Evolutionary conservation across 768 basidiomycete genomes (phyloP), one percentile per base, ranked within the genome.

Genomic region (Lentinula guzmanii): DNA sequence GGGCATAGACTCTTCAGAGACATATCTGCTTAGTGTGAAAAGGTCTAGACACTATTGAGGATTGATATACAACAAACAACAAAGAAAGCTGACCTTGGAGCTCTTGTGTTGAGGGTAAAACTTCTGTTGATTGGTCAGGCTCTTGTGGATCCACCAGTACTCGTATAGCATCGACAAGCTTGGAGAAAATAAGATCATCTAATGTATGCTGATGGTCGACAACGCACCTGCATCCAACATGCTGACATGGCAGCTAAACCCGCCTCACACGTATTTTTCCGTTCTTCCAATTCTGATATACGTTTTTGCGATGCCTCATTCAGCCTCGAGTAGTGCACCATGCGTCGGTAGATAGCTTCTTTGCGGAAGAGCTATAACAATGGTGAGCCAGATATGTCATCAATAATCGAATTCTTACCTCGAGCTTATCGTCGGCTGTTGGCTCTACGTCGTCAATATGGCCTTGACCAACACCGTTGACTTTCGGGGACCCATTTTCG

Each of bases 261-360:
- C 2, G 86, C 85, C 70, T 92, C 87, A 66, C 85, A 87, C 18
- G 81, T 82, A 56, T 74, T 78, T 70, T 86, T 87, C 65, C 85
- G 80, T 62, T 77, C 78, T 70, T 91, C 88, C 34, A 93, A 71
- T 65, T 87, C 82, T 50, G 79, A 78, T 57, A 91, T 83, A 60
- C 82, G 82, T 66, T 74, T 70, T 68, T 83, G 79, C 63, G 82
- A 82, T 48, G 89, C 82, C 64, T 87, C 84, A 71, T 86, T 77
- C 76, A 91, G 86, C 63, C 89, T 82, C 60, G 86, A 84, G 71
- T 93, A 93, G 67, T 92, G 84, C 68, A 79, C 86, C 91, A 94
- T 93, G 62, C 90, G 79, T 43, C 92, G 82, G 72, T 85, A 93
- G 54, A 94, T 86, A 46, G 92, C 92, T 67, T 91, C 90, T 72